A percentile compares a stretch with the other conserved stretches of the same genome.
Evolutionary conservation across 1,284 basidiomycete species (phyloP).

Genomic region (Rhodotorula sp.): DNA sequence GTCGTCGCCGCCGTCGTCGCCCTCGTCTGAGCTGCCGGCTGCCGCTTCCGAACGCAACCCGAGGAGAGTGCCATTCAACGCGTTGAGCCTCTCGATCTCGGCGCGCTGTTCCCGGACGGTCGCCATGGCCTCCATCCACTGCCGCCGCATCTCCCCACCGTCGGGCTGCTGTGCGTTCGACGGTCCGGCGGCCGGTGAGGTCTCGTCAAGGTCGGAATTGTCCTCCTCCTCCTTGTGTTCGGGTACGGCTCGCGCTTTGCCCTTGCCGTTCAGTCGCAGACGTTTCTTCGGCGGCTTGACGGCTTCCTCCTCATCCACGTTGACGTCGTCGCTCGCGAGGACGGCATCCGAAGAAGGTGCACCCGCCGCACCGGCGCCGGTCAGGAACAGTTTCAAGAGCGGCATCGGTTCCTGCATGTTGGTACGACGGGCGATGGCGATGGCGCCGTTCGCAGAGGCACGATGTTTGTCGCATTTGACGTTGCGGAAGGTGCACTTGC

Average conservation of each 20-base stretch:
- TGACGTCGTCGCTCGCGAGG: not conserved
- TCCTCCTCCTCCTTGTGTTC: not conserved
- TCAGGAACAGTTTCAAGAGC: not conserved
- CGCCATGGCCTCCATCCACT: constrained; percentile 1
- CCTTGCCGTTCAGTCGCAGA: not conserved
- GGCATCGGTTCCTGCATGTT: constrained; percentile 1
- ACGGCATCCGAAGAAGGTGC: not conserved
- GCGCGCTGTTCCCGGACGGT: not conserved
- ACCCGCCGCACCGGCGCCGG: not conserved
- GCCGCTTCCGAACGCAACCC: not conserved
- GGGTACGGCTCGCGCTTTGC: not conserved
- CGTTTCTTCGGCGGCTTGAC: not conserved
- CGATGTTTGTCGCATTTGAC: not conserved
- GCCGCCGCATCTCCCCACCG: not conserved
- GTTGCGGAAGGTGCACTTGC: not conserved
- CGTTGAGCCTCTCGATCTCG: not conserved
- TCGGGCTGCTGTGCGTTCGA: not conserved
- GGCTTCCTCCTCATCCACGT: not conserved
- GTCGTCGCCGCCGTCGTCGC: too few relatives aligned
- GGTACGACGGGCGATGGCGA: not conserved
- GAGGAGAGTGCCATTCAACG: too few relatives aligned
- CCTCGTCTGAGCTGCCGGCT: not conserved
- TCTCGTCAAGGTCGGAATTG: not conserved
- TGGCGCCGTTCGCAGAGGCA: not conserved
- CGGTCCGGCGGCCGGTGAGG: not conserved